phyloP scores from a whole-genome alignment of 352 stramenopile genomes.

The Phytophthora vignae region DNA sequence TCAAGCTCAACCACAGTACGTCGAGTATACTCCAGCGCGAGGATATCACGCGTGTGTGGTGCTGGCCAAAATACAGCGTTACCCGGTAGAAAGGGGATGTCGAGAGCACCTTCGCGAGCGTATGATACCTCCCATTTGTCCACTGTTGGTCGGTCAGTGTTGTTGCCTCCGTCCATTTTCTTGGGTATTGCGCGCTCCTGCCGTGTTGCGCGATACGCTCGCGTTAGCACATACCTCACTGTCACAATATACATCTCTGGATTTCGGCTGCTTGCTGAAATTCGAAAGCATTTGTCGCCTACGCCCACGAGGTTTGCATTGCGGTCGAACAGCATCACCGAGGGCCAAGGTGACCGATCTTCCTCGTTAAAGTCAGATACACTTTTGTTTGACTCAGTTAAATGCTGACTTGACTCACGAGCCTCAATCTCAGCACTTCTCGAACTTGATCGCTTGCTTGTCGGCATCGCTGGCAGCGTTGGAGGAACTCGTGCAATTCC shows the following conservation, averaged over 20 bases:
- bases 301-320: slow-evolving; percentile 53
- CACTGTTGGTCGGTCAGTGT: slow-evolving; percentile 12
- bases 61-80: slow-evolving; percentile 61
- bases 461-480: background rate
- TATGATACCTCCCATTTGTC: slow-evolving; percentile 55
- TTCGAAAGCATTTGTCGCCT: slow-evolving; percentile 55
- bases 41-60: slow-evolving; percentile 44
- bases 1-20: slow-evolving; percentile 54
- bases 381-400: slow-evolving; percentile 4
- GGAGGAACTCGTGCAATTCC: slow-evolving; percentile 24
- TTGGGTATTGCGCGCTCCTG: slow-evolving; percentile 35
- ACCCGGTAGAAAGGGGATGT: slow-evolving; percentile 33
- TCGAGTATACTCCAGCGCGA: slow-evolving; percentile 50
- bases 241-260: slow-evolving; percentile 59
- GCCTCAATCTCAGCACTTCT: slow-evolving; percentile 2
- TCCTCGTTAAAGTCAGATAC: slow-evolving; percentile 17
- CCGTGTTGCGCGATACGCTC: slow-evolving; percentile 41
- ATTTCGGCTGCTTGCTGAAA: slow-evolving; percentile 57
- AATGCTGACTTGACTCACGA: slow-evolving; percentile 8
- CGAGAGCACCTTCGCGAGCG: slow-evolving; percentile 35
- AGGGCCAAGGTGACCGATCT: slow-evolving; percentile 27
- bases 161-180: slow-evolving; percentile 13
- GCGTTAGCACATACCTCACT: slow-evolving; percentile 37
- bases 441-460: slow-evolving; percentile 1
- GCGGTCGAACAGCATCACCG: slow-evolving; percentile 52